phyloP scores from a whole-genome alignment of 176 grass and related monocot species.

The Dendrocalamus sinicus region DNA sequence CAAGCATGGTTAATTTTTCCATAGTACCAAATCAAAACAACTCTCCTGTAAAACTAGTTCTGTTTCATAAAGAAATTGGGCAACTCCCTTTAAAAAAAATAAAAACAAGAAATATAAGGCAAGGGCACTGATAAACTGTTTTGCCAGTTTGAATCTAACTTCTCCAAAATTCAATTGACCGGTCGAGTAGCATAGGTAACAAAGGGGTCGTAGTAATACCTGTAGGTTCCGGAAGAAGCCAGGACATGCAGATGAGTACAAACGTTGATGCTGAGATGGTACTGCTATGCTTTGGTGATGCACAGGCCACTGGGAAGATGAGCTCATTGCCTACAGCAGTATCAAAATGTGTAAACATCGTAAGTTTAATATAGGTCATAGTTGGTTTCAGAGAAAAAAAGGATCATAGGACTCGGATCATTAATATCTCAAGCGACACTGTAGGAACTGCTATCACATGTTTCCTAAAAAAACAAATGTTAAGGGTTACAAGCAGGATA shows the following conservation, averaged over 20 bases:
- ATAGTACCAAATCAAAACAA: background rate
- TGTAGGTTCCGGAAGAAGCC: conserved; percentile 64
- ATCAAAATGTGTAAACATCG: conserved; percentile 42
- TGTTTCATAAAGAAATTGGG: background rate
- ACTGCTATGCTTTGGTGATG: conserved; percentile 55
- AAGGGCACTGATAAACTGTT: background rate
- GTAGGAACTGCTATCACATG: background rate
- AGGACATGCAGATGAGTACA: conserved; percentile 60
- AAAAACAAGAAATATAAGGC: background rate
- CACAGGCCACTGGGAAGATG: conserved; percentile 56
- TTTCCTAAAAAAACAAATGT: background rate
- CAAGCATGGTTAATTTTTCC: background rate
- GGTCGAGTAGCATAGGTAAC: background rate
- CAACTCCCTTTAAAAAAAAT: no score
- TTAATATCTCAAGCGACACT: conserved; percentile 41
- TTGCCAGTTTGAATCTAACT: conserved; percentile 1
- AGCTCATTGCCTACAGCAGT: conserved; percentile 56
- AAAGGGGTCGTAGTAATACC: conserved; percentile 41
- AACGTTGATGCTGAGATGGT: conserved; percentile 54
- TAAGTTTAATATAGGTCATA: conserved; percentile 25
- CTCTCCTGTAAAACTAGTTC: background rate
- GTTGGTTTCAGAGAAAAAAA: no score
- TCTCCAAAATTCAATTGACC: background rate
- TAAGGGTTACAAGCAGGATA: conserved; percentile 8
- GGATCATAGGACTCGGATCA: background rate